Percentiles rank a stretch among this genome's conserved stretches.
Conservation (phyloP, 2,329 filamentous ascomycete species). For the Amesomyces nigricolor region DNA sequence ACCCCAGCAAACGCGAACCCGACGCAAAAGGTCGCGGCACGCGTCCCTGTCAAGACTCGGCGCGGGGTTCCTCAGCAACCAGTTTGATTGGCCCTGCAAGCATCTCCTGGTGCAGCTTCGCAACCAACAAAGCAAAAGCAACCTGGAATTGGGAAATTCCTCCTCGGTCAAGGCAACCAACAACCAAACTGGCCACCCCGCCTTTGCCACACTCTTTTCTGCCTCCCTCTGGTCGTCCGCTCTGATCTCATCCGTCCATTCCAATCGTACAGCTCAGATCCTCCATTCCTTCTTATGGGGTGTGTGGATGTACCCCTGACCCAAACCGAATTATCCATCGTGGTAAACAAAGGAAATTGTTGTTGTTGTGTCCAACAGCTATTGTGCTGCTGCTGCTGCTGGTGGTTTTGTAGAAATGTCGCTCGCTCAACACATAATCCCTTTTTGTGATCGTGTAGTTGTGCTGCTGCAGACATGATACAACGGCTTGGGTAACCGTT, state of each 20-base stretch:
- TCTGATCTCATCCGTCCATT: too few relatives aligned
- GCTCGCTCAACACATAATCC: background rate
- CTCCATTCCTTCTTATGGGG: background rate
- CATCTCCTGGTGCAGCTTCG: background rate
- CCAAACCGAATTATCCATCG: background rate
- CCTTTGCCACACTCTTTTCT: background rate
- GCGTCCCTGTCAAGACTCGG: background rate
- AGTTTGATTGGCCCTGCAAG: constrained; percentile 14
- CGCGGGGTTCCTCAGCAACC: constrained; percentile 19
- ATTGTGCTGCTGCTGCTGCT: too few relatives aligned
- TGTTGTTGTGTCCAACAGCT: background rate
- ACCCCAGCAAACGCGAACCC: constrained; percentile 13
- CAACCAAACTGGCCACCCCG: background rate
- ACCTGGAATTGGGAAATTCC: too few relatives aligned
- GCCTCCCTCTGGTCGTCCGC: too few relatives aligned
- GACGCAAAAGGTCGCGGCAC: constrained; percentile 20
- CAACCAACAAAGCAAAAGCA: constrained; percentile 2
- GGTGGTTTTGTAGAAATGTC: too few relatives aligned
- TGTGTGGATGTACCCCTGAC: background rate
- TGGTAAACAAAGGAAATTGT: constrained; percentile 10
- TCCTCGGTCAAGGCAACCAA: background rate
- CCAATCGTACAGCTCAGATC: too few relatives aligned
- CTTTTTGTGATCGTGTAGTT: constrained; percentile 4
- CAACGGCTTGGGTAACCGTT: background rate
- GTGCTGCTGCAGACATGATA: background rate